phyloP scores from a whole-genome alignment of 2,329 filamentous ascomycete species.

The Pseudohalonectria lignicola region DNA sequence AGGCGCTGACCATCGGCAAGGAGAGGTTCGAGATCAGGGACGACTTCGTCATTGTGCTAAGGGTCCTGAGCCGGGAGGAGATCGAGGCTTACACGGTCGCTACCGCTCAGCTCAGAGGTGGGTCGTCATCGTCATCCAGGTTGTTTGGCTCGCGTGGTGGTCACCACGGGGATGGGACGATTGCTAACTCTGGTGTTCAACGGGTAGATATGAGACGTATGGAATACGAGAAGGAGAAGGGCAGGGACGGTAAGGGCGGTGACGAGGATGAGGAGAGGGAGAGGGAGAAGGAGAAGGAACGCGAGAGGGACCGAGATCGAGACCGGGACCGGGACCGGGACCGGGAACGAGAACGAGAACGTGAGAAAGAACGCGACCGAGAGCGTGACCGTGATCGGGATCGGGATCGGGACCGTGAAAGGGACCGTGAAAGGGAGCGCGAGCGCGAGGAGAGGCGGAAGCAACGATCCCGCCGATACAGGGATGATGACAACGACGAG shows the following conservation, averaged over 20 bases:
- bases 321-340: slow-evolving; percentile 12
- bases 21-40: slow-evolving; percentile 88
- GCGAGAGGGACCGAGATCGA: slow-evolving; percentile 7
- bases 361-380: slow-evolving; percentile 1
- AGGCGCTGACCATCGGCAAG: slow-evolving; percentile 74
- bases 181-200: neutral
- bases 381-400: slow-evolving; percentile 2
- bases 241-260: neutral
- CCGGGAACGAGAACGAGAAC: slow-evolving; percentile 6
- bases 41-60: slow-evolving; percentile 85
- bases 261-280: slow-evolving; percentile 1
- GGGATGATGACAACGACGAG: slow-evolving; percentile 4
- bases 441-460: slow-evolving; percentile 14
- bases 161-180: neutral
- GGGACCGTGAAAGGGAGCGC: slow-evolving; percentile 10
- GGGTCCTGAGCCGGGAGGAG: slow-evolving; percentile 79
- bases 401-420: slow-evolving; percentile 2
- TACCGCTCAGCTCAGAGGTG: slow-evolving; percentile 73
- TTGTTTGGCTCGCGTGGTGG: no score
- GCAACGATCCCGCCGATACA: slow-evolving; percentile 19
- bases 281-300: neutral
- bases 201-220: slow-evolving; percentile 23
- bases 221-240: slow-evolving; percentile 19
- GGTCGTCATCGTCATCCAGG: slow-evolving; percentile 14
- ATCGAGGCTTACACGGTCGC: slow-evolving; percentile 78